phyloP scores from a whole-genome alignment of 306 rosid species.

The Inga leiocalycina region DNA sequence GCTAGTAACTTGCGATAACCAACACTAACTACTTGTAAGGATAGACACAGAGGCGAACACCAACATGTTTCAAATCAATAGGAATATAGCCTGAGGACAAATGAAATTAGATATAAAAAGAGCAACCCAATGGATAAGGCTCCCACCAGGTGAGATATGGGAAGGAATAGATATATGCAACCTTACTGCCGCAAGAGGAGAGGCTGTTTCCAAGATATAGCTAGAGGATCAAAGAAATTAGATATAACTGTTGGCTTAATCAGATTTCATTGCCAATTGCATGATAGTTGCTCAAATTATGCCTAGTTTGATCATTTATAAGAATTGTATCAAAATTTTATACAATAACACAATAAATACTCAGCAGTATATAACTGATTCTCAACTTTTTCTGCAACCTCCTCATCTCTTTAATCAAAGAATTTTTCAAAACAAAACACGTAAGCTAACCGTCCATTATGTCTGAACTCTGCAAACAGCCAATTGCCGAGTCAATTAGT shows the following conservation, averaged over 20 bases:
- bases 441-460: constrained; percentile 63
- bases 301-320: background rate
- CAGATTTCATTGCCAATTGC: background rate
- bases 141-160: too few species aligned
- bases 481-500: constrained; percentile 68
- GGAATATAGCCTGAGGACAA: too few species aligned
- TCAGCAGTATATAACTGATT: background rate
- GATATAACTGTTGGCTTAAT: background rate
- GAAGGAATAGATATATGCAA: too few species aligned
- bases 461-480: constrained; percentile 61
- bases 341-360: background rate
- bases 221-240: too few species aligned
- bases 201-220: too few species aligned
- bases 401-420: background rate
- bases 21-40: too few species aligned
- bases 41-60: too few species aligned
- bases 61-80: too few species aligned
- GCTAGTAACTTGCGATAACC: too few species aligned
- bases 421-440: constrained; percentile 22
- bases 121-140: too few species aligned
- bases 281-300: background rate
- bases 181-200: too few species aligned
- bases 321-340: background rate
- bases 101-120: too few species aligned
- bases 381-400: background rate